Evolutionary conservation across 2,329 filamentous ascomycete genomes (phyloP).

Genomic region (Huntiella moniliformis): DNA sequence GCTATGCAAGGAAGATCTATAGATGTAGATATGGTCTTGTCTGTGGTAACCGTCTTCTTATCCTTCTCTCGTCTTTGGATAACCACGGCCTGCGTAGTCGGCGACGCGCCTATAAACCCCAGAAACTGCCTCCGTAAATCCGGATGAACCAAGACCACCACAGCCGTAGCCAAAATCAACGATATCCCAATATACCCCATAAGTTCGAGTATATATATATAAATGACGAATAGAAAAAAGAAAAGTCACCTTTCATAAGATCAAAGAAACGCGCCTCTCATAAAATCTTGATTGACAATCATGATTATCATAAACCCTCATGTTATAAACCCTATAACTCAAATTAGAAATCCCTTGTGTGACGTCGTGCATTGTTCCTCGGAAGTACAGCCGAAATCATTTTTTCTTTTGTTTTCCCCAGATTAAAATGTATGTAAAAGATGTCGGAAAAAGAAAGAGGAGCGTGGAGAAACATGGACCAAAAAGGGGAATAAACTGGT

Average conservation of each 20-base stretch:
- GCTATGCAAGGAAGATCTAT: conserved; percentile 12
- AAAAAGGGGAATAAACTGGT: too few species aligned
- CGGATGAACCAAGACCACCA: conserved; percentile 36
- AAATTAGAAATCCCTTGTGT: background rate
- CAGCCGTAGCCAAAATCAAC: conserved; percentile 41
- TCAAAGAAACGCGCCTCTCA: too few species aligned
- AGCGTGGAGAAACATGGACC: too few species aligned
- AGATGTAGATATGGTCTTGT: background rate
- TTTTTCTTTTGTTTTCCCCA: too few species aligned
- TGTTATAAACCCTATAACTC: background rate
- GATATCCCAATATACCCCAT: conserved; percentile 43
- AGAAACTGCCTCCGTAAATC: conserved; percentile 25
- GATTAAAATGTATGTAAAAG: too few species aligned
- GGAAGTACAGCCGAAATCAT: too few species aligned
- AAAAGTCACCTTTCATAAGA: background rate
- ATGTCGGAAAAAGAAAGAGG: too few species aligned
- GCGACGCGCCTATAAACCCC: conserved; percentile 13
- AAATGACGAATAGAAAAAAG: background rate
- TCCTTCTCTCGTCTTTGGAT: background rate
- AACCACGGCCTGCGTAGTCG: background rate
- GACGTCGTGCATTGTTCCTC: too few species aligned
- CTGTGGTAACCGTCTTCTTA: background rate
- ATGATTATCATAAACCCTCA: too few species aligned
- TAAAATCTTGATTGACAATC: too few species aligned
- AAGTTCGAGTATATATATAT: conserved; percentile 2